A percentile compares a stretch with the other conserved stretches of the same genome.
Evolutionary conservation across 805 yeast genomes (phyloP).

Genomic region (Starmerella floricola): DNA sequence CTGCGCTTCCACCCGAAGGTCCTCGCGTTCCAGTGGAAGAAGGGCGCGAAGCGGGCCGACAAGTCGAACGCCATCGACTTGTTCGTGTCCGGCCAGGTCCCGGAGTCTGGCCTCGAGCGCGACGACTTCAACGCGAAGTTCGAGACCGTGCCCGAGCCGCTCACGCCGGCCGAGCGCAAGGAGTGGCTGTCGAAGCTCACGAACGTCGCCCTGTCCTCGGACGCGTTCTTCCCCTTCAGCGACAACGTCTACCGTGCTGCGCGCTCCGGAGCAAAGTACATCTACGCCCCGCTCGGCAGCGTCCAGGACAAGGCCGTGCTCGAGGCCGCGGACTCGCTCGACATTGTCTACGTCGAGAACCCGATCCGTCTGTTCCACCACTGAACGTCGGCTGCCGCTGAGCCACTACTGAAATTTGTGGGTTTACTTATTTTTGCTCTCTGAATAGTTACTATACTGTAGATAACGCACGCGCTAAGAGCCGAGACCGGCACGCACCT

Average conservation of each 20-base stretch:
- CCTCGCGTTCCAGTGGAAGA: conserved; percentile 88
- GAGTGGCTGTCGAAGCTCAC: conserved; percentile 75
- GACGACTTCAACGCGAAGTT: conserved; percentile 85
- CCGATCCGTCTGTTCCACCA: conserved; percentile 98
- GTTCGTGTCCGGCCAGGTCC: conserved; percentile 82
- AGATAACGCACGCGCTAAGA: no score
- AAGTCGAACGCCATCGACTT: conserved; percentile 96
- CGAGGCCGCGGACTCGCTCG: conserved; percentile 86
- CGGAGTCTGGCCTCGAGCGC: conserved; percentile 83
- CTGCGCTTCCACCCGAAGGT: conserved; percentile 96
- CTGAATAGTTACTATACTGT: no score
- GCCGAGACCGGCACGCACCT: no score
- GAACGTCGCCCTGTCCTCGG: conserved; percentile 86
- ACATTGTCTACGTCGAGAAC: conserved; percentile 88
- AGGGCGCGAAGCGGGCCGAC: conserved; percentile 96
- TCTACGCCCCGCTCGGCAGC: conserved; percentile 96
- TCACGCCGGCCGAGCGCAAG: conserved; percentile 67
- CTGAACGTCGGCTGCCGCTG: conserved; percentile 29
- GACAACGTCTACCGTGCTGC: conserved; percentile 98
- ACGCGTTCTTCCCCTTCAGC: conserved; percentile 99
- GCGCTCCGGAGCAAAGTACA: conserved; percentile 86
- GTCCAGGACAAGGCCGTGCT: conserved; percentile 95
- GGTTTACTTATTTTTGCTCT: not conserved
- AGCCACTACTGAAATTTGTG: not conserved
- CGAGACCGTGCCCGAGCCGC: conserved; percentile 67